A percentile compares a stretch with the other conserved stretches of the same genome.
Evolutionary conservation across 2,329 filamentous ascomycete species (phyloP).

Genomic region (Venturia pyrina): DNA sequence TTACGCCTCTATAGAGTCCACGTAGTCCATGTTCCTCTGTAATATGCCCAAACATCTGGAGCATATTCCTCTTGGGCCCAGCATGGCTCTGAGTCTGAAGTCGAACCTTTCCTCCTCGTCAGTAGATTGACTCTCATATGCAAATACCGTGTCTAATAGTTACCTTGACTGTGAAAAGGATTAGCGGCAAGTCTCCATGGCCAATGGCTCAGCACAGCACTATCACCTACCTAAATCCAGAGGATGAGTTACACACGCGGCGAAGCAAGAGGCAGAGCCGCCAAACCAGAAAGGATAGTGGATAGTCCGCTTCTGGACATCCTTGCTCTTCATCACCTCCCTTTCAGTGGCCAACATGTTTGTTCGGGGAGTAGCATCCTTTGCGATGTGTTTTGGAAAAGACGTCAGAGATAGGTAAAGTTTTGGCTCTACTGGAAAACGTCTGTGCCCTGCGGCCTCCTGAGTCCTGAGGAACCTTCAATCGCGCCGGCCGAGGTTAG

Average conservation of each 20-base stretch:
- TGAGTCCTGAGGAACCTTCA: not conserved
- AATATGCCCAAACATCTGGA: conserved; percentile 76
- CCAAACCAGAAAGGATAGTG: conserved; percentile 71
- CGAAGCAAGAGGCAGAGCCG: conserved; percentile 85
- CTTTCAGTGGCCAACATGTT: conserved; percentile 32
- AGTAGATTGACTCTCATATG: conserved; percentile 14
- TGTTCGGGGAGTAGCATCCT: conserved; percentile 22
- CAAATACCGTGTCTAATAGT: not conserved
- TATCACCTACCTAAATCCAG: conserved; percentile 65
- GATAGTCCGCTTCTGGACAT: conserved; percentile 30
- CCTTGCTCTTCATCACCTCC: conserved; percentile 30
- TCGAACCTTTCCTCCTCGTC: conserved; percentile 52
- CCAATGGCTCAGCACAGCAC: not conserved
- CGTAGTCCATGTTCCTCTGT: conserved; percentile 62
- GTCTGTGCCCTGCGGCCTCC: not conserved
- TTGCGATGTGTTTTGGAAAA: conserved; percentile 5
- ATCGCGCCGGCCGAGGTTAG: not conserved
- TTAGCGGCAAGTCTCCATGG: conserved; percentile 20
- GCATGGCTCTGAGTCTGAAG: conserved; percentile 73
- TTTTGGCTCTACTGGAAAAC: not conserved
- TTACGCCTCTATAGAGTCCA: conserved; percentile 76
- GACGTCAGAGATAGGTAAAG: not conserved
- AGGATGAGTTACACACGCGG: conserved; percentile 85
- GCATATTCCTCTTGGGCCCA: conserved; percentile 64
- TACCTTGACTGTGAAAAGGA: conserved; percentile 34